phyloP scores from a whole-genome alignment of 2,329 filamentous ascomycete species.

The Calonectria multiphialidica region DNA sequence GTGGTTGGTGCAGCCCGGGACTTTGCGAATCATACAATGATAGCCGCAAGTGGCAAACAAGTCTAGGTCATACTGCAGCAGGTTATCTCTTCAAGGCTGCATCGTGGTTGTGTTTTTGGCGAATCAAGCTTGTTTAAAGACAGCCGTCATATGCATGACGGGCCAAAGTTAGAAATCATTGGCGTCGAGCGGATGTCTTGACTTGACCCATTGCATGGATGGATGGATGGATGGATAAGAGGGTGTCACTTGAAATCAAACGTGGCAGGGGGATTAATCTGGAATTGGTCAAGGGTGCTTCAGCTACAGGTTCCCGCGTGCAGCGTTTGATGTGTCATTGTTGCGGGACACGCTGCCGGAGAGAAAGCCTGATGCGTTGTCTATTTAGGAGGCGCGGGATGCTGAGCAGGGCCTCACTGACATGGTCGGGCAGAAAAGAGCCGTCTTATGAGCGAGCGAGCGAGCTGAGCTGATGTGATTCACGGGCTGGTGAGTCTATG shows the following conservation, averaged over 20 bases:
- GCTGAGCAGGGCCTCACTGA: background rate
- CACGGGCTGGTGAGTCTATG: background rate
- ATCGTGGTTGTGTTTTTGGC: background rate
- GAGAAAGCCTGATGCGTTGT: background rate
- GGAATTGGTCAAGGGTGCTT: background rate
- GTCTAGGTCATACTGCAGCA: background rate
- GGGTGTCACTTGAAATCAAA: background rate
- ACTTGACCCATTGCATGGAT: background rate
- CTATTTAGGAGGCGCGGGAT: background rate
- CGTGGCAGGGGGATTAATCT: background rate
- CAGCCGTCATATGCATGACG: background rate
- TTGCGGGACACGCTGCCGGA: background rate
- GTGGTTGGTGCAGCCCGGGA: background rate
- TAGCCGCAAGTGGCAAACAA: background rate
- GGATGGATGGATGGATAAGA: too few relatives aligned
- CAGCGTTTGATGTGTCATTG: slow-evolving; percentile 1
- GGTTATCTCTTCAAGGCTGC: background rate
- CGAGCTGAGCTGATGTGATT: background rate
- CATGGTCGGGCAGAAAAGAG: background rate
- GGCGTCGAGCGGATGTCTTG: background rate
- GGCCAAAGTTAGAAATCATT: background rate
- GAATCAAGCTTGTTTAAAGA: background rate
- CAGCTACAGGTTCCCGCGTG: background rate
- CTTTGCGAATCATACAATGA: background rate
- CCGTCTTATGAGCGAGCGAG: background rate